These are phyloP conservation scores for Lepiota venenata DNA, from an alignment of 768 basidiomycete genomes.

Conservation along the genomic window DNA sequence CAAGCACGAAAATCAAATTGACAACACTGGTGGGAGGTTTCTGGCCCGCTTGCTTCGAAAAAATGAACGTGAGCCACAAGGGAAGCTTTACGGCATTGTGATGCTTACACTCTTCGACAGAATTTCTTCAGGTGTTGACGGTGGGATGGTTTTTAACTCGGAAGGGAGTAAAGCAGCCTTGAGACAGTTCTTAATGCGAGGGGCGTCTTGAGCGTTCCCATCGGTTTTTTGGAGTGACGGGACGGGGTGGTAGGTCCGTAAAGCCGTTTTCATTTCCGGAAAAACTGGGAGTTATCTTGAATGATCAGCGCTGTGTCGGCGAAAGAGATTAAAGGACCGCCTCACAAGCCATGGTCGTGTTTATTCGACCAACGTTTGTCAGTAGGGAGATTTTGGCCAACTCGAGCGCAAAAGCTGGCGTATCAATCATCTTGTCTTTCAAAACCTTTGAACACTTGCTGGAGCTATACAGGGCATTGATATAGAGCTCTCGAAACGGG, in stretches of 20 bases:
- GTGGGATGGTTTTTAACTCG: slow-evolving; percentile 62
- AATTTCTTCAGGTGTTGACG: slow-evolving; percentile 75
- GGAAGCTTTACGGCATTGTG: slow-evolving; percentile 11
- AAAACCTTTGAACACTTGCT: slow-evolving; percentile 85
- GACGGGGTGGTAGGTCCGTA: slow-evolving; percentile 89
- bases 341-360: slow-evolving; percentile 88
- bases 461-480: slow-evolving; percentile 76
- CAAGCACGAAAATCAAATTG: slow-evolving; percentile 81
- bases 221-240: slow-evolving; percentile 86
- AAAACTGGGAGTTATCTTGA: slow-evolving; percentile 55
- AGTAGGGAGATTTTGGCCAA: slow-evolving; percentile 81
- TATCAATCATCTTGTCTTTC: slow-evolving; percentile 85
- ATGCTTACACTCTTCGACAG: slow-evolving; percentile 58
- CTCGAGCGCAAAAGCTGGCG: slow-evolving; percentile 73
- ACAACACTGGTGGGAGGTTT: slow-evolving; percentile 83
- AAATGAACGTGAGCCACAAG: slow-evolving; percentile 8
- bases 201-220: slow-evolving; percentile 87
- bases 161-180: slow-evolving; percentile 75
- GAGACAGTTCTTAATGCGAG: slow-evolving; percentile 87
- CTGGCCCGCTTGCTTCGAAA: slow-evolving; percentile 49
- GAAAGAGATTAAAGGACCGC: slow-evolving; percentile 18
- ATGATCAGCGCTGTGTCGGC: slow-evolving; percentile 20
- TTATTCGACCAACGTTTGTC: slow-evolving; percentile 88
- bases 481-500: slow-evolving; percentile 81
- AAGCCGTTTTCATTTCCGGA: slow-evolving; percentile 90